Evolutionary conservation across 371 early-diverging fungal species (phyloP), one percentile per base, ranked within the genome.

Genomic region (Scutellospora calospora): DNA sequence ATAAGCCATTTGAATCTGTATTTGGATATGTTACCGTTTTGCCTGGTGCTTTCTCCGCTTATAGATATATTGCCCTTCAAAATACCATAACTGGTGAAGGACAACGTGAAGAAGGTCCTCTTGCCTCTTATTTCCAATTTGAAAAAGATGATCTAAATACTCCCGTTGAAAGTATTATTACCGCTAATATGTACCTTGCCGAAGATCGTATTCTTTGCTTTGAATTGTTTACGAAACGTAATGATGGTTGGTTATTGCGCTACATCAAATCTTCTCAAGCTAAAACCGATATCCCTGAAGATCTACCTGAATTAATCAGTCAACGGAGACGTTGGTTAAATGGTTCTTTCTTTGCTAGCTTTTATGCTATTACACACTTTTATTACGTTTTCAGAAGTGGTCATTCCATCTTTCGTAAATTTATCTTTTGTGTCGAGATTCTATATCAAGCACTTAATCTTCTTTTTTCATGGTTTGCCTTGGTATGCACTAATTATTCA

Each of bases 21-120:
- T 97, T 97, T 89, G 98, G 98, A 20, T 97, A 96, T 85, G 97
- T 98, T 85, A 94, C 96, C 1, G 98, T 98, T 74, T 89, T 97
- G 49, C 97, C 97, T 14, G 98, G 98, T 80, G 98, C 98, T n/a
- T 98, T 98, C 86, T 96, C 96, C 0, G 98, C 98, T 16, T 98
- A 98, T 87, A 92, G 98, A 38, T 98, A 93, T 84, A 84, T 83
- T 3, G 98, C 98, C 0, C 88, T 98, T 51, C 91, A 93, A 83
- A 94, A 96, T 79, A 89, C 91, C 1, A 83, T 84, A 22, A 80
- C 88, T 5, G 92, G 90, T 38, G 86, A 88, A 31, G 38, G 38
- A 38, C 38, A 38, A 38, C 38, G 38, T 38, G 38, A 38, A 38
- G 38, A 38, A 38, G 95, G 95, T 55, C 98, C 98, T 5, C 85